phyloP scores from a whole-genome alignment of 2,329 filamentous ascomycete genomes.

The Didymella lethalis region DNA sequence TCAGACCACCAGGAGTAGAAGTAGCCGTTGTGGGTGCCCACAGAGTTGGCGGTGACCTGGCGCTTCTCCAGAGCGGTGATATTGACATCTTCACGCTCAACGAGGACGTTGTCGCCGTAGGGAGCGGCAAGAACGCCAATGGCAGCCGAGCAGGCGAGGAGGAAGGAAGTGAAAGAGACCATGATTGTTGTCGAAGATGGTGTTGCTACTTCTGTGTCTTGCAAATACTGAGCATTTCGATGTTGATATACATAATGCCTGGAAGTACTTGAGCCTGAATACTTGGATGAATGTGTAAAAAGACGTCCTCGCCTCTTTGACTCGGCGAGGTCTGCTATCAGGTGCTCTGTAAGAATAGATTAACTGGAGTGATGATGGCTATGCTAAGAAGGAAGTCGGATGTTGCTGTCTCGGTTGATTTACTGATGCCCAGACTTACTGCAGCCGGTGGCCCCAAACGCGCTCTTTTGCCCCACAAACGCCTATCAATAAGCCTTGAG shows the following conservation, averaged over 20 bases:
- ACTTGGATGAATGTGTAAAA: not conserved
- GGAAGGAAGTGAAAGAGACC: conserved; percentile 36
- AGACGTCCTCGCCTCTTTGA: no score
- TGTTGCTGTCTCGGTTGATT: conserved; percentile 7
- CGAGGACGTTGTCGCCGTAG: conserved; percentile 25
- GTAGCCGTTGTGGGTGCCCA: conserved; percentile 57
- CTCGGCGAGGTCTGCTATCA: not conserved
- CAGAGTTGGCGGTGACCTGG: conserved; percentile 53
- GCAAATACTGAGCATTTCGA: not conserved
- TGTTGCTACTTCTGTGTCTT: not conserved
- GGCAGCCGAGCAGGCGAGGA: conserved; percentile 29
- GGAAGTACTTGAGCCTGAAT: conserved; percentile 2
- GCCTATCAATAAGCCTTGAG: not conserved
- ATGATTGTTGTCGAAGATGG: conserved; percentile 15
- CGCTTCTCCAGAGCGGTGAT: conserved; percentile 28
- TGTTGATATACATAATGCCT: conserved; percentile 1
- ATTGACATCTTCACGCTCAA: conserved; percentile 33
- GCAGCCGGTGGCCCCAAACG: conserved; percentile 6
- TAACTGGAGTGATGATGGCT: conserved; percentile 2
- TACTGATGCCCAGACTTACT: conserved; percentile 10
- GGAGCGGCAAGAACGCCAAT: conserved; percentile 28
- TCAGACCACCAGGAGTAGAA: conserved; percentile 69
- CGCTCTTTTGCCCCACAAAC: conserved; percentile 5
- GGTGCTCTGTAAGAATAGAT: conserved; percentile 3
- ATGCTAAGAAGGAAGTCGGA: not conserved